phyloP scores from a whole-genome alignment of 768 basidiomycete species.

The Termitomyces bulborhizus region DNA sequence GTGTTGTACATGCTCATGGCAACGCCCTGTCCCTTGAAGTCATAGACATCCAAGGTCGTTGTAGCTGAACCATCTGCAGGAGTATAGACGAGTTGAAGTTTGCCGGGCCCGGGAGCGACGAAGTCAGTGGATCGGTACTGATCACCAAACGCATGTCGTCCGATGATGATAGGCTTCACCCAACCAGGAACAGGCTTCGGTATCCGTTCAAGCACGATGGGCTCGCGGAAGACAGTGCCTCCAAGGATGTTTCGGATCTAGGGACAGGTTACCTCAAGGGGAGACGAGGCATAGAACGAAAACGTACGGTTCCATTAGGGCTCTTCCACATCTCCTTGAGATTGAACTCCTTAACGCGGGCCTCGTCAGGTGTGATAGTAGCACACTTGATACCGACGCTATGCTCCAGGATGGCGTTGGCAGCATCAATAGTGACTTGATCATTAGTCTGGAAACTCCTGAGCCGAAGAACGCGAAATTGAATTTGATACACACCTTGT shows the following conservation, averaged over 20 bases:
- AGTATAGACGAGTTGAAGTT: constrained; percentile 87
- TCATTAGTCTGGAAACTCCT: constrained; percentile 69
- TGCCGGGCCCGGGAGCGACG: constrained; percentile 86
- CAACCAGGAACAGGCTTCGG: constrained; percentile 95
- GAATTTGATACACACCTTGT: constrained; percentile 49
- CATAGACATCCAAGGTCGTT: constrained; percentile 77
- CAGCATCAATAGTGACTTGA: constrained; percentile 87
- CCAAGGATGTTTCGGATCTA: constrained; percentile 97
- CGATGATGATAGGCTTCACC: constrained; percentile 94
- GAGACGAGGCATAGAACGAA: not conserved
- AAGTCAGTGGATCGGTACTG: constrained; percentile 97
- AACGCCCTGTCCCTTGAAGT: constrained; percentile 90
- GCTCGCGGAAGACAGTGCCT: constrained; percentile 98
- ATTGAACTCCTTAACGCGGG: constrained; percentile 92
- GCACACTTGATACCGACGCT: constrained; percentile 99
- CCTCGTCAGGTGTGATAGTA: constrained; percentile 98
- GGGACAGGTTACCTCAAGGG: not conserved
- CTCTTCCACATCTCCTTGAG: constrained; percentile 99
- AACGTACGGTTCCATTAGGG: constrained; percentile 86
- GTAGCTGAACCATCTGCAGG: constrained; percentile 69
- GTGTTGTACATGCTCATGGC: constrained; percentile 99
- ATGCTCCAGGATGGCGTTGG: constrained; percentile 91
- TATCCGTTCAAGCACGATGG: constrained; percentile 87
- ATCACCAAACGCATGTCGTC: constrained; percentile 96
- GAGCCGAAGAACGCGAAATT: not conserved